phyloP scores from a whole-genome alignment of 2,329 filamentous ascomycete genomes.

The Chrysoporthe puriensis region DNA sequence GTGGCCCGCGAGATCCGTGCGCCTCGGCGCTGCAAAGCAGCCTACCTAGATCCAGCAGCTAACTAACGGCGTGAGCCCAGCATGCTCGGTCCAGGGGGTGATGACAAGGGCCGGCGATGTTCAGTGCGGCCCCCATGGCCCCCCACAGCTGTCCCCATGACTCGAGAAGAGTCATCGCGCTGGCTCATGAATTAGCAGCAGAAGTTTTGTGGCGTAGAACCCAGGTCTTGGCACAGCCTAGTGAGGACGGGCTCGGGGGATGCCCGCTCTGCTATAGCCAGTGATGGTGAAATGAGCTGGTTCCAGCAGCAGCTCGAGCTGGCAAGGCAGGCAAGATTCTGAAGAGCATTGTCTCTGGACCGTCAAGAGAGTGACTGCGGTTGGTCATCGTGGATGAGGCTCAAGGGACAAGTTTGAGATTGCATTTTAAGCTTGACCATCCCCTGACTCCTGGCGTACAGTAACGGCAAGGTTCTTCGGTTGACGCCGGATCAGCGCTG shows the following conservation, averaged over 20 bases:
- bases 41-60: constrained; percentile 20
- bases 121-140: neutral
- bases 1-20: constrained; percentile 1
- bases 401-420: too few species aligned
- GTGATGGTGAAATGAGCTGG: neutral
- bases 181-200: neutral
- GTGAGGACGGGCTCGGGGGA: neutral
- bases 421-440: too few species aligned
- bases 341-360: too few species aligned
- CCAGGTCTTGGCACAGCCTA: neutral
- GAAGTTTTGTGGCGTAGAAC: neutral
- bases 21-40: constrained; percentile 13
- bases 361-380: too few species aligned
- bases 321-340: neutral
- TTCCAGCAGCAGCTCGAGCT: neutral
- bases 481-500: neutral
- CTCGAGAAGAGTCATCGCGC: neutral
- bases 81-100: neutral
- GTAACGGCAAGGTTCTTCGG: neutral
- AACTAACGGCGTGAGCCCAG: neutral
- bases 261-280: neutral
- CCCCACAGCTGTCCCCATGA: neutral
- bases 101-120: neutral
- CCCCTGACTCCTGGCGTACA: neutral
- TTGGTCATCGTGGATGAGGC: too few species aligned